Percentiles rank a stretch among this genome's conserved stretches.
phyloP scores from a whole-genome alignment of 1,284 basidiomycete species.

The Entoloma clypeatum region DNA sequence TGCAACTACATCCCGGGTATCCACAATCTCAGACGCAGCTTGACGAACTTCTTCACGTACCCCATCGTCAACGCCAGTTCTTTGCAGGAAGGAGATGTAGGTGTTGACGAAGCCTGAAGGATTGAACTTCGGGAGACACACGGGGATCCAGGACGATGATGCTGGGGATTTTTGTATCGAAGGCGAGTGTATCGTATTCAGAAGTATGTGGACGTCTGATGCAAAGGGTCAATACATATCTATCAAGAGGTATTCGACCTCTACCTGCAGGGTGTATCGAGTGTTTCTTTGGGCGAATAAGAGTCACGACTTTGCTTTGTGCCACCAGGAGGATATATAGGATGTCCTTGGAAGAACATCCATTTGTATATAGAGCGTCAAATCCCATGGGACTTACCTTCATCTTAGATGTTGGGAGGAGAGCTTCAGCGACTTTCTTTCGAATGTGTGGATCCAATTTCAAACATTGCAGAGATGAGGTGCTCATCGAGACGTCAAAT shows the following conservation, averaged over 20 bases:
- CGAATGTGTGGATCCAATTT: conserved; percentile 68
- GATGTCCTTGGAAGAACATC: conserved; percentile 57
- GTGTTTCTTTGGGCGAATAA: conserved; percentile 88
- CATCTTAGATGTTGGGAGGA: conserved; percentile 77
- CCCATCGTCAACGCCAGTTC: conserved; percentile 24
- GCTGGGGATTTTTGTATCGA: conserved; percentile 69
- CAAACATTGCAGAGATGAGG: conserved; percentile 78
- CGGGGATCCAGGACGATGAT: conserved; percentile 87
- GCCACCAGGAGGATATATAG: conserved; percentile 88
- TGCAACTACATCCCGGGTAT: neutral
- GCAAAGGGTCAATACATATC: neutral
- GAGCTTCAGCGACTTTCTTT: conserved; percentile 67
- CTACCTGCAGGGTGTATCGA: conserved; percentile 91
- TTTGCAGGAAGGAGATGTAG: conserved; percentile 72
- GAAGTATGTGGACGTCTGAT: conserved; percentile 82
- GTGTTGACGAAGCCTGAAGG: conserved; percentile 89
- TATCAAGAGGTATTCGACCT: neutral
- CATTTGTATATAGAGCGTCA: conserved; percentile 1
- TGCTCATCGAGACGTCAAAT: conserved; percentile 76
- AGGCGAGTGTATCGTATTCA: conserved; percentile 75
- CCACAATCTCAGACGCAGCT: neutral
- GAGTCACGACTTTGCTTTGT: conserved; percentile 76
- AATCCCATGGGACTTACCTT: conserved; percentile 46
- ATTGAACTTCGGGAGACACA: conserved; percentile 96
- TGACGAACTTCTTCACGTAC: neutral